Conservation (phyloP, 1,139 yeast genomes). For the Hyphopichia buzzinii region DNA sequence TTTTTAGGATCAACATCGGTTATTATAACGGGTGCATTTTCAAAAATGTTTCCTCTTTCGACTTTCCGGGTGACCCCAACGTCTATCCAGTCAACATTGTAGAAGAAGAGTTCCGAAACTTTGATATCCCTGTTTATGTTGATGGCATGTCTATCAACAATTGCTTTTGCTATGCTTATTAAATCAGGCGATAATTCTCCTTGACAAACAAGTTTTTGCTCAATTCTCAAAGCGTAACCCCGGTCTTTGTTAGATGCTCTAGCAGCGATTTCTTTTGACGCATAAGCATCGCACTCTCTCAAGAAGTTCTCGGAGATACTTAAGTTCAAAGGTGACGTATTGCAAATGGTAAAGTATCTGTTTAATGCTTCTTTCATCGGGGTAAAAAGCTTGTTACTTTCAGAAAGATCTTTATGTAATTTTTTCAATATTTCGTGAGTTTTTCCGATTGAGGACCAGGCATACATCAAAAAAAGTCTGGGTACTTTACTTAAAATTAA, state of each 20-base stretch:
- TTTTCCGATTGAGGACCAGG: slow-evolving; percentile 67
- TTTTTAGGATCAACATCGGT: slow-evolving; percentile 8
- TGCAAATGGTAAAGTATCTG: slow-evolving; percentile 52
- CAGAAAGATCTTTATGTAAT: slow-evolving; percentile 42
- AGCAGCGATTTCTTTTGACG: slow-evolving; percentile 28
- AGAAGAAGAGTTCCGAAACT: slow-evolving; percentile 55
- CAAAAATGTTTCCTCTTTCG: background rate
- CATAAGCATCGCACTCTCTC: slow-evolving; percentile 44
- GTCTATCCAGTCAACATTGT: slow-evolving; percentile 70
- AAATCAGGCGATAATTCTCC: slow-evolving; percentile 56
- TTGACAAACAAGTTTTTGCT: slow-evolving; percentile 65
- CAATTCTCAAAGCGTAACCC: slow-evolving; percentile 43
- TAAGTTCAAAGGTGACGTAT: slow-evolving; percentile 56
- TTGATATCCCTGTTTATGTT: slow-evolving; percentile 39
- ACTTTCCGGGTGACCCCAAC: slow-evolving; percentile 31
- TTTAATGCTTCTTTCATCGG: slow-evolving; percentile 57
- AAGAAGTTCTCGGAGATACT: slow-evolving; percentile 62
- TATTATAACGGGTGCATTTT: slow-evolving; percentile 5
- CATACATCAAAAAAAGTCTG: slow-evolving; percentile 64
- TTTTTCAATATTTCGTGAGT: slow-evolving; percentile 58
- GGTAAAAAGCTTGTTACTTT: slow-evolving; percentile 40
- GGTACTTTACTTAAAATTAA: slow-evolving; percentile 67
- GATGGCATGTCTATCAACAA: slow-evolving; percentile 32
- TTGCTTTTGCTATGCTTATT: slow-evolving; percentile 25
- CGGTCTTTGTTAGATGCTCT: slow-evolving; percentile 27